Conservation (phyloP, 2,329 filamentous ascomycete species). For the Fusarium nisikadoi region DNA sequence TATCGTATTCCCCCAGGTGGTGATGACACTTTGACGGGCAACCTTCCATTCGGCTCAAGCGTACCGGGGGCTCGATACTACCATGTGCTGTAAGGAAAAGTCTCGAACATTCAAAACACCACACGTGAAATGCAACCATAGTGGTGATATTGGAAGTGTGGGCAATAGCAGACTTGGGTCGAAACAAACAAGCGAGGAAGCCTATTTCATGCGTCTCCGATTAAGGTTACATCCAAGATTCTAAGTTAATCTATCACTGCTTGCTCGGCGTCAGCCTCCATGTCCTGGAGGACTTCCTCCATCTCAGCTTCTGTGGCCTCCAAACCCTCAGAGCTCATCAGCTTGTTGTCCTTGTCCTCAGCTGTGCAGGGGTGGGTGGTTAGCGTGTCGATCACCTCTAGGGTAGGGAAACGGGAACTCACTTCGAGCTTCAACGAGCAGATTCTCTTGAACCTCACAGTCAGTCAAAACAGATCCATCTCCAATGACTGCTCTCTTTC, state of each 20-base stretch:
- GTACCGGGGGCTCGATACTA: not conserved
- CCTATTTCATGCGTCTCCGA: constrained; percentile 15
- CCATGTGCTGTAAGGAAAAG: not conserved
- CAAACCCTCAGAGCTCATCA: constrained; percentile 74
- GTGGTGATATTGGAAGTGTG: not conserved
- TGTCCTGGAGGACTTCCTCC: constrained; percentile 61
- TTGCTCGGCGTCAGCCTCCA: constrained; percentile 51
- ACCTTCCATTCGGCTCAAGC: not conserved
- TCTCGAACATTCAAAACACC: not conserved
- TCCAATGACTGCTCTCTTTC: constrained; percentile 83
- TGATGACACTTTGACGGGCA: not conserved
- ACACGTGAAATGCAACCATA: not conserved
- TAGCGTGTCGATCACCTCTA: constrained; percentile 9
- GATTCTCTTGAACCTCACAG: constrained; percentile 92
- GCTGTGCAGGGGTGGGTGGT: constrained; percentile 53
- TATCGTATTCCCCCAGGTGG: constrained; percentile 12
- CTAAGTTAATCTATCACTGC: constrained; percentile 39
- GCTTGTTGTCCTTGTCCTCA: constrained; percentile 73
- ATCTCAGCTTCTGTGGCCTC: constrained; percentile 73
- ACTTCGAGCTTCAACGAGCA: constrained; percentile 84
- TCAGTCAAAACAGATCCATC: constrained; percentile 83
- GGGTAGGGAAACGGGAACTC: constrained; percentile 52
- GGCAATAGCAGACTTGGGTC: not conserved
- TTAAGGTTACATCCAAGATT: constrained; percentile 4
- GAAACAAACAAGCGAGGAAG: not conserved